Conservation (phyloP, 306 rosid species). For the Erythrophleum fordii region DNA sequence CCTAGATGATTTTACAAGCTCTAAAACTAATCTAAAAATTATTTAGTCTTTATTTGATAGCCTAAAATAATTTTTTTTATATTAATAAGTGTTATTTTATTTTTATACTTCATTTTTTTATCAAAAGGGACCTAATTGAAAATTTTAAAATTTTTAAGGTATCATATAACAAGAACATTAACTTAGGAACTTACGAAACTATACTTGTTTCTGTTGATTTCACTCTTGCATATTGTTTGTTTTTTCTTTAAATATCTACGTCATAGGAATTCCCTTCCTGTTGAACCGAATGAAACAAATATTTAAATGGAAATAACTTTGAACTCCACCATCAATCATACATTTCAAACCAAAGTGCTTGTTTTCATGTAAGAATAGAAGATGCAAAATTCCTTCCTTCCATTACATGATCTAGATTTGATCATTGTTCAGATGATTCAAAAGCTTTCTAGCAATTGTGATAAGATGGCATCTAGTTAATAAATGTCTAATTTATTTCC, state of each 20-base stretch:
- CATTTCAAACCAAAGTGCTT: background rate
- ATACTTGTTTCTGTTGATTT: no score
- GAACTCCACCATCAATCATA: background rate
- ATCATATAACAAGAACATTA: no score
- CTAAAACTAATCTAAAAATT: no score
- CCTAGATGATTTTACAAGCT: no score
- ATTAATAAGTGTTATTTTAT: no score
- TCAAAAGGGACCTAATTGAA: no score
- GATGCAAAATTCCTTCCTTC: background rate
- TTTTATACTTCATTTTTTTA: no score
- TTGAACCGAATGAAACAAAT: background rate
- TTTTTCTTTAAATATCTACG: background rate
- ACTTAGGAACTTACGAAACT: no score
- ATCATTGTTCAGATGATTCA: background rate
- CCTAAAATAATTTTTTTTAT: no score
- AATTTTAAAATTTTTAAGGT: no score
- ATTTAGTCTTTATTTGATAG: no score
- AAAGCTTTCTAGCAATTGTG: background rate
- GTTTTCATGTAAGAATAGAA: background rate
- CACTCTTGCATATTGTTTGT: no score
- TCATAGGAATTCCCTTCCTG: background rate
- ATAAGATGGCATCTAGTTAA: conserved; percentile 20
- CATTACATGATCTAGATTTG: background rate
- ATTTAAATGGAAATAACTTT: background rate
- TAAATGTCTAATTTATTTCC: background rate